Evolutionary conservation across 495 filamentous ascomycete genomes (phyloP).

Genomic region (Hypoxylon cercidicola): DNA sequence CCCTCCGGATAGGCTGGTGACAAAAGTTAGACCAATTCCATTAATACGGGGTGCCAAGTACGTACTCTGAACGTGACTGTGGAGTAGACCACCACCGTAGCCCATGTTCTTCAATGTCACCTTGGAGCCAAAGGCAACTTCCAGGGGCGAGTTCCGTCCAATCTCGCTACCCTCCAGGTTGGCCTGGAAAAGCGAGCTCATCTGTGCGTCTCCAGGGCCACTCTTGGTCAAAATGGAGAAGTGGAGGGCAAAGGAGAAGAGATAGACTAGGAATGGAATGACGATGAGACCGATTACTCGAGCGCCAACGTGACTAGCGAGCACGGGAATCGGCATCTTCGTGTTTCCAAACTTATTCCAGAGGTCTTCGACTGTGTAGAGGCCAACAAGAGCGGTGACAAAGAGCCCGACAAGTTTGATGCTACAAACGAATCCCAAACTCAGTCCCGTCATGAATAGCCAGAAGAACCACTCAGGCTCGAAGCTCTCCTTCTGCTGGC

Average conservation of each 20-base stretch:
- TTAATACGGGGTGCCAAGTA: slow-evolving; percentile 4
- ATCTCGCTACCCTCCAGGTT: slow-evolving; percentile 94
- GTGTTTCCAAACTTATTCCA: slow-evolving; percentile 98
- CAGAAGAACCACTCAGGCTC: slow-evolving; percentile 89
- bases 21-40: slow-evolving; percentile 18
- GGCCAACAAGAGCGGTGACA: slow-evolving; percentile 89
- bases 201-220: slow-evolving; percentile 96
- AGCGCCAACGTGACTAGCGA: slow-evolving; percentile 80
- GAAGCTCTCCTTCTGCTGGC: slow-evolving; percentile 83
- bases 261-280: slow-evolving; percentile 86
- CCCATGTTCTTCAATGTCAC: slow-evolving; percentile 99
- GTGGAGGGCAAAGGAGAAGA: slow-evolving; percentile 93
- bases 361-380: slow-evolving; percentile 96
- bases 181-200: slow-evolving; percentile 99
- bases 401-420: slow-evolving; percentile 98
- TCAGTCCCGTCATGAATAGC: slow-evolving; percentile 90
- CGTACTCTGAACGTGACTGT: slow-evolving; percentile 86
- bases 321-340: slow-evolving; percentile 85
- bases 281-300: slow-evolving; percentile 89
- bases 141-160: slow-evolving; percentile 90
- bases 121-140: slow-evolving; percentile 87
- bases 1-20: slow-evolving; percentile 85
- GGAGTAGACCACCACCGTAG: slow-evolving; percentile 96
- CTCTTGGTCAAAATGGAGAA: slow-evolving; percentile 93
- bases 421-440: slow-evolving; percentile 96